Percentiles rank a stretch among this genome's conserved stretches.
These are phyloP conservation scores for Chaetomium strumarium DNA, from an alignment of 2,329 filamentous ascomycete genomes.

Conservation along the genomic window DNA sequence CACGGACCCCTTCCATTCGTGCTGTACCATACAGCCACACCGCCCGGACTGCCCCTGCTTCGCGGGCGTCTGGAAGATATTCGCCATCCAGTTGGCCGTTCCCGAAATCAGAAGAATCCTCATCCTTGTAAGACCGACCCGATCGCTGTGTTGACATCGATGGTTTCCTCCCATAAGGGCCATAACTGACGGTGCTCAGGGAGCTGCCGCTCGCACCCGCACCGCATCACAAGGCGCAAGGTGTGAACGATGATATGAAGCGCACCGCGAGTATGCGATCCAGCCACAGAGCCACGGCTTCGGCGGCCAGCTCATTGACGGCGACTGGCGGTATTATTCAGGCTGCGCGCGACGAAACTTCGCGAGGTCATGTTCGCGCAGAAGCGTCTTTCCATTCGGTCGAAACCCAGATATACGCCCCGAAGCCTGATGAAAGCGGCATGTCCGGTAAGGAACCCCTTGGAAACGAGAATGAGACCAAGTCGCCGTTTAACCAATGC, in stretches of 20 bases:
- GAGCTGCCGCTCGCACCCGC: background rate
- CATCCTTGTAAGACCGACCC: constrained; percentile 5
- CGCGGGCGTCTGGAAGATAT: background rate
- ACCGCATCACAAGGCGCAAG: background rate
- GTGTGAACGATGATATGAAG: background rate
- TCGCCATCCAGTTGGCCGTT: constrained; percentile 18
- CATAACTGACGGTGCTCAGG: constrained; percentile 1
- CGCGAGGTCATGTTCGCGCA: background rate
- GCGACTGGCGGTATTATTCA: background rate
- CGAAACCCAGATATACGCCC: constrained; percentile 9
- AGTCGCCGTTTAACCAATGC: background rate
- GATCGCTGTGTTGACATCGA: background rate
- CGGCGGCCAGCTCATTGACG: background rate
- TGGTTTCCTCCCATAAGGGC: background rate
- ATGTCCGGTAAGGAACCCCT: background rate
- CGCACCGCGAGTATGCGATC: background rate
- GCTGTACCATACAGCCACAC: constrained; percentile 10
- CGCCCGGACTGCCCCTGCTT: background rate
- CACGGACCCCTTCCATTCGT: constrained; percentile 15
- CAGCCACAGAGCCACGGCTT: background rate
- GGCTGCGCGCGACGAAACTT: background rate
- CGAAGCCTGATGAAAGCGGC: background rate
- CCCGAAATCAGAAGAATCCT: constrained; percentile 4
- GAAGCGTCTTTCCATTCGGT: background rate
- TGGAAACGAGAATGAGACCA: background rate